phyloP scores from a whole-genome alignment of 2,329 filamentous ascomycete species.

The Colletotrichum lupini region DNA sequence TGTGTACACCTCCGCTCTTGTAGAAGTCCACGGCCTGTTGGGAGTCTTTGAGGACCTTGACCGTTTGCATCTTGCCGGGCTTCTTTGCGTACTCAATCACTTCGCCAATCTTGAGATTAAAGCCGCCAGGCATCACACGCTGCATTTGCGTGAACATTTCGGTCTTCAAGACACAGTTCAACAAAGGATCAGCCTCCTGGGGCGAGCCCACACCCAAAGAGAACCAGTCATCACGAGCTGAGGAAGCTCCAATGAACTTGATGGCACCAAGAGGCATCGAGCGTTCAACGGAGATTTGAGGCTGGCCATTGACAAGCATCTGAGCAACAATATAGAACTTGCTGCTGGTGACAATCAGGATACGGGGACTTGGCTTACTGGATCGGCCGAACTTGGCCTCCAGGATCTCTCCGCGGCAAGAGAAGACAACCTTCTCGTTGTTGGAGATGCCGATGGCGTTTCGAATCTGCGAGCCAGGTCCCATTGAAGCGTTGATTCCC shows the following conservation, averaged over 20 bases:
- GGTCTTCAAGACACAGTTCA: slow-evolving; percentile 96
- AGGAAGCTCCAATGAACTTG: slow-evolving; percentile 86
- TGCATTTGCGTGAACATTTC: slow-evolving; percentile 96
- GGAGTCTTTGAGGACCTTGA: slow-evolving; percentile 93
- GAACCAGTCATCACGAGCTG: slow-evolving; percentile 94
- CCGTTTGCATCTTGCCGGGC: slow-evolving; percentile 87
- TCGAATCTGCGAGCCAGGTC: slow-evolving; percentile 84
- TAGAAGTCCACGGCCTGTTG: slow-evolving; percentile 83
- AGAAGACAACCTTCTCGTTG: slow-evolving; percentile 86
- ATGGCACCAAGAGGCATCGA: slow-evolving; percentile 87
- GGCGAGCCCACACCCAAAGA: slow-evolving; percentile 89
- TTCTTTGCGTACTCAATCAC: slow-evolving; percentile 97
- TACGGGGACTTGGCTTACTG: slow-evolving; percentile 90
- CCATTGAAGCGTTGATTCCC: slow-evolving; percentile 82
- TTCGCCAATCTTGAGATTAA: slow-evolving; percentile 86
- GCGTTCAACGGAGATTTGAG: slow-evolving; percentile 84
- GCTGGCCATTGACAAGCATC: slow-evolving; percentile 81
- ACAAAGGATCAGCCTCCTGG: slow-evolving; percentile 91
- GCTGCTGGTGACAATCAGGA: slow-evolving; percentile 84
- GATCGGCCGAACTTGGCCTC: slow-evolving; percentile 97
- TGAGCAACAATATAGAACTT: slow-evolving; percentile 93
- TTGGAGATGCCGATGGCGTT: slow-evolving; percentile 76
- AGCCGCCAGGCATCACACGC: slow-evolving; percentile 79
- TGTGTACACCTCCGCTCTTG: slow-evolving; percentile 94
- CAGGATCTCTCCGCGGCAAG: slow-evolving; percentile 88